These are phyloP conservation scores for Colletotrichum sojae DNA, from an alignment of 2,329 filamentous ascomycete species.

Conservation along the genomic window DNA sequence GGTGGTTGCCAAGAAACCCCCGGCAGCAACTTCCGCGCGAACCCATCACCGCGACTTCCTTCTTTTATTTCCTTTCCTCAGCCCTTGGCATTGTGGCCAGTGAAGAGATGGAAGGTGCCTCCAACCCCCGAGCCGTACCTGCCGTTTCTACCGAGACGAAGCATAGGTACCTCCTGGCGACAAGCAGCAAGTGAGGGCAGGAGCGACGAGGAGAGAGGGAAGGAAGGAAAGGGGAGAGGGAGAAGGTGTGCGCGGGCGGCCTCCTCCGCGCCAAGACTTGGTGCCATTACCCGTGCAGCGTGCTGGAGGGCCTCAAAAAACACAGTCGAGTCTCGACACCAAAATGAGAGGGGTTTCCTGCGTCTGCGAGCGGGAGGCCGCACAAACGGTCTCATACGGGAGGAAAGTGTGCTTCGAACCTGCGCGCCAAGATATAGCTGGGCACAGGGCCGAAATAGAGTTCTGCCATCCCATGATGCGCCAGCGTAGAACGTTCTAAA, in stretches of 20 bases:
- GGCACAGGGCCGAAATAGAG: neutral
- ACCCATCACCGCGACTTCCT: conserved; percentile 21
- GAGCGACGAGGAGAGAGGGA: neutral
- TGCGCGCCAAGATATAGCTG: neutral
- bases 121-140: neutral
- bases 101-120: neutral
- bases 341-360: conserved; percentile 4
- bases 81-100: neutral
- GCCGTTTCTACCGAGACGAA: neutral
- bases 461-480: conserved; percentile 29
- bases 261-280: conserved; percentile 24
- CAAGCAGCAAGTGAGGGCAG: neutral
- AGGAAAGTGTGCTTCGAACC: neutral
- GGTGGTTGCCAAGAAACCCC: conserved; percentile 30
- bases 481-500: neutral
- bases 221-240: no score
- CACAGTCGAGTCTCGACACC: neutral
- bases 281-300: neutral
- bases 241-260: neutral
- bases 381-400: no score
- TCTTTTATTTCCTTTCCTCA: neutral
- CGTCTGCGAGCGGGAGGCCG: neutral
- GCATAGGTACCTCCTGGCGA: neutral
- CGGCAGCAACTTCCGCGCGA: conserved; percentile 35
- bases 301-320: conserved; percentile 12